Conservation (phyloP, 2,329 filamentous ascomycete species). For the Hypoxylon rubiginosum region DNA sequence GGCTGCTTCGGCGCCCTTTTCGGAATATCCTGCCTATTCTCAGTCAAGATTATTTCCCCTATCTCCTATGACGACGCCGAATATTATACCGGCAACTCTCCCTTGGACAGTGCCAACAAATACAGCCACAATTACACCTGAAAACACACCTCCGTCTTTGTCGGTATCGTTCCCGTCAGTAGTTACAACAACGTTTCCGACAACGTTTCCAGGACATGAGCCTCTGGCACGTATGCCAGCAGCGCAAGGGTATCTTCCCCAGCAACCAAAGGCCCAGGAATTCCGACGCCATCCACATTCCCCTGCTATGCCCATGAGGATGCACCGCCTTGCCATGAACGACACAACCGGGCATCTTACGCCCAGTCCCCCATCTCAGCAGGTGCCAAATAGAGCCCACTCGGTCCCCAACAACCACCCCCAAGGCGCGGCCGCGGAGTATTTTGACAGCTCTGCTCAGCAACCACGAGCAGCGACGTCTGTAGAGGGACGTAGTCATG, state of each 20-base stretch:
- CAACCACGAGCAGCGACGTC: constrained; percentile 31
- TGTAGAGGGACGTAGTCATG: constrained; percentile 8
- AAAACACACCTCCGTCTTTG: no score
- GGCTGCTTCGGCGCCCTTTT: no score
- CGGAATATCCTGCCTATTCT: no score
- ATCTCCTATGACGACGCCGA: no score
- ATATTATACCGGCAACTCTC: no score
- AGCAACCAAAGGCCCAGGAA: constrained; percentile 8
- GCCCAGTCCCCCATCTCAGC: constrained; percentile 23
- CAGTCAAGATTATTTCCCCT: no score
- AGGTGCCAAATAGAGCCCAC: constrained; percentile 24
- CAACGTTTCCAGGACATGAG: background rate
- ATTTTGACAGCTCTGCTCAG: constrained; percentile 3
- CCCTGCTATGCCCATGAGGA: constrained; percentile 33
- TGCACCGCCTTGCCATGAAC: constrained; percentile 19
- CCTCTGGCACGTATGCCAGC: constrained; percentile 12
- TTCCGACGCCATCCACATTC: constrained; percentile 5
- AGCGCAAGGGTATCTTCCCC: constrained; percentile 35
- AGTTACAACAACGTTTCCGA: no score
- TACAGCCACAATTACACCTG: no score
- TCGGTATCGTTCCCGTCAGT: no score
- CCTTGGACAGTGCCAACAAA: no score
- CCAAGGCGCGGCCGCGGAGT: background rate
- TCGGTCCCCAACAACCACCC: constrained; percentile 20
- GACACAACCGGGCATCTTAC: background rate